Evolutionary conservation across 352 stramenopile genomes (phyloP), one percentile per base, ranked within the genome.

Genomic region (Pythium aristosporum): DNA sequence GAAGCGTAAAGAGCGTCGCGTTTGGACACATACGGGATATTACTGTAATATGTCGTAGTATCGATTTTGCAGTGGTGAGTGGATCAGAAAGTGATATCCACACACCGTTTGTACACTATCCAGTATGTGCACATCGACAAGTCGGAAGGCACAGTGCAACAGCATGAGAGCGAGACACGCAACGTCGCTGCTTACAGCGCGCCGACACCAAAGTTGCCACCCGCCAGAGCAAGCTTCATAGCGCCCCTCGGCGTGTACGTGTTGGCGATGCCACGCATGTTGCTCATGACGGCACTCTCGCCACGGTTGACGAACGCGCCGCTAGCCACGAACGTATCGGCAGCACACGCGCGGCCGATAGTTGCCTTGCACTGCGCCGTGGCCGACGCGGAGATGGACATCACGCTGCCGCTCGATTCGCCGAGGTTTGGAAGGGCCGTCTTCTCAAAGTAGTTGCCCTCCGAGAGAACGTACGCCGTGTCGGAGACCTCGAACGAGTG

Each of bases 391-490:
- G 30, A 50, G 1, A 57, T 57, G 25, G 66, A 61, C 28, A 74
- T 60, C 34, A 74, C 37, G 5, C 41, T n/a, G 13, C 68, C 68
- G 12, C 20, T 53, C 20, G 46, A 57, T 16, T 54, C 59, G 6
- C 42, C 20, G 1, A 67, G n/a, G 50, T 61, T 67, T 1, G 76
- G 69, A 16, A 65, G 28, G 25, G 51, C 52, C 11, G 65, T 77
- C 47, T 73, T 61, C 53, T 79, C 72, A 57, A 82, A 79, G 71
- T 73, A 81, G 61, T 83, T 85, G 12, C 67, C 75, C 34, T 82
- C 75, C 13, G 69, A 49, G 5, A 84, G 63, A 51, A 79, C 73
- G 37, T 69, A 74, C 8, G 65, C 65, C 18, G 71, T 68, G 43
- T 71, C 57, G 15, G 57, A 56, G 21, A 79, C 57, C 16, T 79